These are phyloP conservation scores for Diplodia sapinea DNA, from an alignment of 2,329 filamentous ascomycete genomes.

Conservation along the genomic window DNA sequence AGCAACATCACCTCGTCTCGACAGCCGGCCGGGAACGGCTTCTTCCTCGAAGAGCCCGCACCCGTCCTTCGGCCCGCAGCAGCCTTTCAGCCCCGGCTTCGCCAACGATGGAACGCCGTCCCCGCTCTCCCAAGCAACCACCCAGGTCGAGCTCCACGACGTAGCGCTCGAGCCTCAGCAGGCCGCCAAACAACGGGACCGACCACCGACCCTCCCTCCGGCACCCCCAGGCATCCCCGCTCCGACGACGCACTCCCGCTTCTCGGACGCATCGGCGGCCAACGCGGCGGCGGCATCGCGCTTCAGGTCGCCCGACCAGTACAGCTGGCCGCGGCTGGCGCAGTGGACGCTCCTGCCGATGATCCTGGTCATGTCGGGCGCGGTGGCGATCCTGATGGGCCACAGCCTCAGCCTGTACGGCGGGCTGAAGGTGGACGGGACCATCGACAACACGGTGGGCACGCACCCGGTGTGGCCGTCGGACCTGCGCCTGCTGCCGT, in stretches of 20 bases:
- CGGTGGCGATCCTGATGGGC: conserved; percentile 23
- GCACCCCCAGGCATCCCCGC: background rate
- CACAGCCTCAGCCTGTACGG: conserved; percentile 29
- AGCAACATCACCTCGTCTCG: background rate
- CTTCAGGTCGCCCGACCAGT: background rate
- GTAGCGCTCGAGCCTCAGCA: background rate
- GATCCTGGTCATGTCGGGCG: conserved; percentile 1
- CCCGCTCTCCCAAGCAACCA: conserved; percentile 12
- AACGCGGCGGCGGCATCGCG: background rate
- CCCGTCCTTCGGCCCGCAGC: background rate
- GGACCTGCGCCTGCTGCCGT: conserved; percentile 8
- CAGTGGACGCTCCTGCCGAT: conserved; percentile 23
- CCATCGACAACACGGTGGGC: conserved; percentile 3
- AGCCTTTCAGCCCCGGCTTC: conserved; percentile 4
- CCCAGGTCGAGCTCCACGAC: conserved; percentile 2
- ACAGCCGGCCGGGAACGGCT: background rate
- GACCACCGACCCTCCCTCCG: conserved; percentile 1
- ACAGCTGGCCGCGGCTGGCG: background rate
- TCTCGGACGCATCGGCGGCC: background rate
- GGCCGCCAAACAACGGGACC: background rate
- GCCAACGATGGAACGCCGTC: conserved; percentile 14
- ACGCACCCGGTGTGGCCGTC: conserved; percentile 26
- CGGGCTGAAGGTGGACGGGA: conserved; percentile 16
- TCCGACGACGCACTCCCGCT: conserved; percentile 11
- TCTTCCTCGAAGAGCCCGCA: background rate